Base-by-base conservation (phyloP, 179 eudicot genomes). In the Beta corolliflora region DNA sequence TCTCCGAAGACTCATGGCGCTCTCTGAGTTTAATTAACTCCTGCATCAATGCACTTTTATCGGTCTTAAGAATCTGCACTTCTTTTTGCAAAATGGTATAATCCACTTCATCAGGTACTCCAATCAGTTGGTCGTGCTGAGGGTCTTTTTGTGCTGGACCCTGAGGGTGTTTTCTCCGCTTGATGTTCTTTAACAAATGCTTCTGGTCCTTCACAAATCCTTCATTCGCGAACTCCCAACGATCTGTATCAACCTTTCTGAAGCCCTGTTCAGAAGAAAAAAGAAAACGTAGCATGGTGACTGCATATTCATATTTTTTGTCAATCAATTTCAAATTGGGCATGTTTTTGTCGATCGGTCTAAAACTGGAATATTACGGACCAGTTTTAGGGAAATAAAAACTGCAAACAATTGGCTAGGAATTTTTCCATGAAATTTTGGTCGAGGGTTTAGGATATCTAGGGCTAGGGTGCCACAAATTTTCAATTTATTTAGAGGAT, bases 211-310 rank as follows among this genome's bases (percentile, higher is more conserved):
- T 87, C 0, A 87, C 52, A n/a, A 87, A 87, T 52, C 81, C 79
- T 73, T 87, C 87, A 25, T 80, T 86, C 10, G 80, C 81, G 48
- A 87, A 87, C 69, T 87, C 87, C 89, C 89, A 87, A 29, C 85
- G 83, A 70, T 84, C 87, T 41, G 86, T 81, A 56, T 83, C 89
- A n/a, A 77, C 83, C 66, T 87, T 87, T 70, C 87, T 82, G 84
- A 87, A 87, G 70, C 89, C 89, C 87, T 87, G 86, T 66, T 46
- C n/a, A n/a, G 48, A 2, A 48, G 10, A 16, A 13, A 48, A 21
- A 25, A 25, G 29, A 25, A 25, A 25, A 25, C 29, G 29, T 10
- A 55, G 16, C 25, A 70, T 18, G 3, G 23, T 64, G 25, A 25
- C 29, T 25, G 29, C 29, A 25, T 25, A 9, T 19, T 7, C 10